Evolutionary conservation across 139 green algal species (phyloP), one percentile per base, ranked within the genome.

Genomic region (Coelastrella sp.): DNA sequence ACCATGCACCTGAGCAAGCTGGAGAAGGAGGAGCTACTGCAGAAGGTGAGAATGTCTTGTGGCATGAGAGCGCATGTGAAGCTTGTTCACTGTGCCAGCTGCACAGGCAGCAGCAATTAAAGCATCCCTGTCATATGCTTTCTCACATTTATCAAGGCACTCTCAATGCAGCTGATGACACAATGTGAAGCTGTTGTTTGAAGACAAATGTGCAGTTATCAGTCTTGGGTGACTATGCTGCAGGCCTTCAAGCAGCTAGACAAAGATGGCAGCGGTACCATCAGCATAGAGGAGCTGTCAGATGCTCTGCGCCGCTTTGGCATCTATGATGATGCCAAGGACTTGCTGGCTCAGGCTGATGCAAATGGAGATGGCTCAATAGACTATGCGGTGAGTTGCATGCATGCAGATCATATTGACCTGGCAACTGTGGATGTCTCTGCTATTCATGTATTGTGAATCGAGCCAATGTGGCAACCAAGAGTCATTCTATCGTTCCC

Each of bases 1-100:
- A 98, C 95, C 40, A 90, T 98, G 83, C 94, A 96, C 85, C 75
- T 94, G 60, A 93, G 89, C 83, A 95, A 98, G 86, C 88, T 98
- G 68, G 87, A 97, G 77, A 96, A 94, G 89, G 94, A 96, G 81
- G 95, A 98, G 79, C 92, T 94, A 87, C 89, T 98, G 81, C 85
- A 90, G 71, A 83, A 76, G 53, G 95, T 93, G 19, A 91, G 75
- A 57, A 13, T 13, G 15, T 9, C 45, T 13, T 57, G 45, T 57
- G 45, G 45, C 45, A 57, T 57, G 11, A 57, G 45, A 9, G 45
- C 45, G n/a, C n/a, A n/a, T n/a, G n/a, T 57, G 45, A 13, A 8
- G 15, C 45, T 13, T 57, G 45, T 57, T 1, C 45, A 57, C 11
- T 9, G 11, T 57, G 45, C 45, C 45, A 57, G 45, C 45, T 9